These are phyloP conservation scores for Cadophora sp. DNA, from an alignment of 2,329 filamentous ascomycete genomes.

Conservation along the genomic window DNA sequence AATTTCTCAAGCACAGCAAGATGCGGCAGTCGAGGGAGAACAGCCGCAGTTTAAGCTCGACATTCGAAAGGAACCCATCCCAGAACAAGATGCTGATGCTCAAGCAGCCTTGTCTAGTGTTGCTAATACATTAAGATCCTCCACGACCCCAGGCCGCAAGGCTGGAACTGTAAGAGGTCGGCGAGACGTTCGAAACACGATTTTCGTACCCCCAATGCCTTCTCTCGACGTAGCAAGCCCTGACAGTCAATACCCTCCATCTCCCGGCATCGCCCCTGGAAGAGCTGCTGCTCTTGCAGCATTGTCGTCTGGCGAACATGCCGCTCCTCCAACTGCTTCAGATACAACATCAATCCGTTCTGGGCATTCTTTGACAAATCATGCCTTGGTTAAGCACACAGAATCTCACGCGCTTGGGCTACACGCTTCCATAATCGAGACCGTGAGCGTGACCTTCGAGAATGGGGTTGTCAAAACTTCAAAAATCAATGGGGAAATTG, in stretches of 20 bases:
- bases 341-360: constrained; percentile 94
- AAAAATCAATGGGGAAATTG: constrained; percentile 86
- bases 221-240: constrained; percentile 35
- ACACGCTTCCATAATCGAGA: constrained; percentile 90
- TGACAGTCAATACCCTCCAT: constrained; percentile 39
- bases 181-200: constrained; percentile 89
- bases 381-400: constrained; percentile 77
- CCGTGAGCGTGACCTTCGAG: constrained; percentile 84
- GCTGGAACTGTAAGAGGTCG: constrained; percentile 83
- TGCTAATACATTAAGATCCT: constrained; percentile 71
- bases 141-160: constrained; percentile 71
- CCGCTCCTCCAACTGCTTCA: constrained; percentile 61
- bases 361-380: constrained; percentile 76
- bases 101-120: constrained; percentile 79
- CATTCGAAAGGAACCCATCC: constrained; percentile 79
- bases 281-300: constrained; percentile 58
- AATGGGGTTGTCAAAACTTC: constrained; percentile 73
- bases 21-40: constrained; percentile 63
- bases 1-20: constrained; percentile 75
- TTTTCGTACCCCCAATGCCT: constrained; percentile 70
- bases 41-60: constrained; percentile 77
- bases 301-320: constrained; percentile 65
- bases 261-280: constrained; percentile 44
- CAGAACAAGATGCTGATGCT: constrained; percentile 77
- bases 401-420: constrained; percentile 82